Evolutionary conservation across 345 rosid species (phyloP).

Genomic region (Eucalyptus tenuipes): DNA sequence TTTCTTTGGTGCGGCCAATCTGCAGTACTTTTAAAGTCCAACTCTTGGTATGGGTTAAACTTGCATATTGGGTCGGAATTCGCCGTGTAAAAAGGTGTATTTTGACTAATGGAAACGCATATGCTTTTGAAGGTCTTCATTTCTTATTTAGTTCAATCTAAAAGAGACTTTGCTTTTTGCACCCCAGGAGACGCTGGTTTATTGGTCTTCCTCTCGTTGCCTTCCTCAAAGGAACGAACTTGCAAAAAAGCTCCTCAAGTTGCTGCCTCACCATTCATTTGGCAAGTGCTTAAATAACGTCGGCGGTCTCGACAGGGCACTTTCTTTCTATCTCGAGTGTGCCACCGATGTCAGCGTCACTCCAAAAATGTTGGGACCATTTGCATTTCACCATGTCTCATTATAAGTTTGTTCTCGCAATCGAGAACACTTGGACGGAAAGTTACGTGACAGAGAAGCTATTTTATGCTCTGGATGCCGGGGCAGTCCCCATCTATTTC

Average conservation of each 20-base stretch:
- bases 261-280: conserved; percentile 79
- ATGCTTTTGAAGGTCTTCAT: too few species aligned
- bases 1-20: too few species aligned
- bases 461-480: conserved; percentile 74
- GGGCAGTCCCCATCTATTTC: conserved; percentile 72
- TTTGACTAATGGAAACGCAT: too few species aligned
- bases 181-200: conserved; percentile 53
- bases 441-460: conserved; percentile 92
- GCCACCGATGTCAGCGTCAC: conserved; percentile 15
- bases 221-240: conserved; percentile 57
- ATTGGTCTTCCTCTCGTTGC: conserved; percentile 94
- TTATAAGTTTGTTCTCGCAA: conserved; percentile 85
- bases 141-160: too few species aligned
- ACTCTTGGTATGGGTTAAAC: too few species aligned
- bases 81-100: not conserved
- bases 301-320: conserved; percentile 59
- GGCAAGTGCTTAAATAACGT: conserved; percentile 96
- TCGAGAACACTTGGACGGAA: conserved; percentile 71
- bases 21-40: too few species aligned
- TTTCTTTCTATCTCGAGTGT: conserved; percentile 67
- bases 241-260: conserved; percentile 48
- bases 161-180: not conserved
- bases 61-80: too few species aligned
- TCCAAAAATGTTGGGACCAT: conserved; percentile 87
- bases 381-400: conserved; percentile 89